A percentile compares a stretch with the other conserved stretches of the same genome.
Conservation (phyloP, 1,284 basidiomycete species). For the Apiotrichum siamense region DNA sequence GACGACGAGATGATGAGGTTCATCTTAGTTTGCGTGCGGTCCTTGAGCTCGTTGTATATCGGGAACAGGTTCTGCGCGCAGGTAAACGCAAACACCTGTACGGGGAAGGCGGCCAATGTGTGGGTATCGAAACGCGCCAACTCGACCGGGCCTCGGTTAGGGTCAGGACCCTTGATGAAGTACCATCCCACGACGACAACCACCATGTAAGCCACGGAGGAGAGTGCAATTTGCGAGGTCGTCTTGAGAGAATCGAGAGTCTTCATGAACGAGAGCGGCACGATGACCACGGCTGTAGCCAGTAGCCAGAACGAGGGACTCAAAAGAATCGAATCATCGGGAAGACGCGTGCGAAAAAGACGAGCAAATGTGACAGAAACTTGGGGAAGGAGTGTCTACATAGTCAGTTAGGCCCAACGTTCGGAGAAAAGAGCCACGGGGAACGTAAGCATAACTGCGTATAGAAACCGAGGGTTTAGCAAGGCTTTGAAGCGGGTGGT, state of each 20-base stretch:
- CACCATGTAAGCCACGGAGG: conserved; percentile 55
- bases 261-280: conserved; percentile 81
- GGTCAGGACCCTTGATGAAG: conserved; percentile 40
- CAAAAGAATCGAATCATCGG: conserved; percentile 57
- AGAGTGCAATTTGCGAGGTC: conserved; percentile 47
- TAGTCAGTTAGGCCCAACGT: conserved; percentile 1
- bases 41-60: conserved; percentile 84
- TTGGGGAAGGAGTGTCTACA: conserved; percentile 72
- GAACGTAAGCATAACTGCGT: conserved; percentile 1
- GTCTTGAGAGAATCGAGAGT: conserved; percentile 60
- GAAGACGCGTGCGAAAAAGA: conserved; percentile 54
- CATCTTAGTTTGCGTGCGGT: conserved; percentile 74
- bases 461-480: too few species aligned
- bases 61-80: conserved; percentile 88
- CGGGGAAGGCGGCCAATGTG: conserved; percentile 68
- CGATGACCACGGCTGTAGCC: conserved; percentile 71
- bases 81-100: conserved; percentile 92
- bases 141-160: conserved; percentile 38
- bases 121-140: conserved; percentile 35
- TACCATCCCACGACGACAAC: conserved; percentile 56
- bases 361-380: conserved; percentile 81
- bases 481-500: too few species aligned
- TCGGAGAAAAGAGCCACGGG: not conserved
- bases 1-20: conserved; percentile 80
- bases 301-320: conserved; percentile 78